Base-by-base conservation (phyloP, 257 asterid genomes). In the Thymus quinquecostatus region DNA sequence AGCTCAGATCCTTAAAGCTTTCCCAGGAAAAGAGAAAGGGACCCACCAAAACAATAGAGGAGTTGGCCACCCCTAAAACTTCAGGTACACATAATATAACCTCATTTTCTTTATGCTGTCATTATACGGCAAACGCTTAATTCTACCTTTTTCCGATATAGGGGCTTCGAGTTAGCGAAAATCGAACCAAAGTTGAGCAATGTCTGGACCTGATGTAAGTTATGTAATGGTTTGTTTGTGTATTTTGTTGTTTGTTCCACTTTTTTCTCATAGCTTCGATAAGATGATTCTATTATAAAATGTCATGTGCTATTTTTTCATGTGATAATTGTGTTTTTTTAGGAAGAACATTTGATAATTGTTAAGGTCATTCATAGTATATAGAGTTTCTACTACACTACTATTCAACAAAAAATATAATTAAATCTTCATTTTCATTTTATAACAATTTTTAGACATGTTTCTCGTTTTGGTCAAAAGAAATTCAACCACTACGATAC, bases 1-100 rank as follows among this genome's bases (percentile, higher is more conserved):
- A 90, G 82, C 88, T 92, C 7, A 83, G 89, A 86, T 84, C 95
- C 36, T 69, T 88, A 71, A 85, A 71, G 82, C 57, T 83, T 65
- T 78, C 98, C 9, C 84, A 79, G 82, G 90, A 82, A 68, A 84
- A 70, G 69, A 77, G 72, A 28, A 72, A 77, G 70, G 71, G 75
- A 70, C 84, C 65, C 66, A 43, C 79, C 30, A 85, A 47, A 65
- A 68, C 85, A 34, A 83, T 74, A 69, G 89, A 75, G 60, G 83
- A 81, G 67, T 70, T 78, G 81, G 81, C 87, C 27, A 84, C 92
- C 69, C 90, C 96, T 41, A 83, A 81, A 83, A 82, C 91, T 61
- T 88, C 90, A 75, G 96, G 95, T 92, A 81, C 54, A 54, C 43
- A 74, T 56, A 12, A 66, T 30, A 62, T 30, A 41, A 14, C 60